A percentile compares a stretch with the other conserved stretches of the same genome.
Evolutionary conservation across 306 rosid species (phyloP).

Genomic region (Comarum palustre): DNA sequence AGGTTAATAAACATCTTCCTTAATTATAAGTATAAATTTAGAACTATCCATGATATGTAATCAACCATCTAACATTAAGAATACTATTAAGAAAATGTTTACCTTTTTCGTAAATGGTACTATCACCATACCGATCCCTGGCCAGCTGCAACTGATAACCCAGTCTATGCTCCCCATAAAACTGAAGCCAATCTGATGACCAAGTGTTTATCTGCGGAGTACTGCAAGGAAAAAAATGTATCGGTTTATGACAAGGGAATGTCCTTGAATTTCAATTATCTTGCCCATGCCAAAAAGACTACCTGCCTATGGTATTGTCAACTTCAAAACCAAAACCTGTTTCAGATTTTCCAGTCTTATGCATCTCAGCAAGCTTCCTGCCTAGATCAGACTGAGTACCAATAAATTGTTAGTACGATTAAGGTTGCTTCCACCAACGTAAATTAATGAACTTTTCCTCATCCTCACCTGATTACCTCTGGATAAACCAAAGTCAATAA

Average conservation of each 20-base stretch:
- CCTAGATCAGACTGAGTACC: slow-evolving; percentile 68
- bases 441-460: slow-evolving; percentile 2
- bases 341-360: slow-evolving; percentile 72
- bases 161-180: slow-evolving; percentile 77
- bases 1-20: background rate
- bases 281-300: slow-evolving; percentile 5
- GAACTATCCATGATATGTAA: background rate
- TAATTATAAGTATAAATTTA: background rate
- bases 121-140: slow-evolving; percentile 60
- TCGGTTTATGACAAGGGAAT: background rate
- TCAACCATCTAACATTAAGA: slow-evolving; percentile 7
- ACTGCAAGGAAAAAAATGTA: slow-evolving; percentile 40
- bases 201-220: slow-evolving; percentile 90
- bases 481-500: slow-evolving; percentile 68
- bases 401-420: slow-evolving; percentile 17
- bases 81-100: slow-evolving; percentile 11
- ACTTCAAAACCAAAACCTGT: slow-evolving; percentile 85
- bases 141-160: slow-evolving; percentile 83
- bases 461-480: slow-evolving; percentile 78
- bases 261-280: background rate
- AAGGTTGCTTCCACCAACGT: slow-evolving; percentile 14
- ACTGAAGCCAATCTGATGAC: slow-evolving; percentile 87
- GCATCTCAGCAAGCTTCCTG: slow-evolving; percentile 93
- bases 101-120: slow-evolving; percentile 75
- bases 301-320: slow-evolving; percentile 94